A percentile compares a stretch with the other conserved stretches of the same genome.
These are phyloP conservation scores for Smittium culicis DNA, from an alignment of 371 early-diverging fungal species.

Conservation along the genomic window DNA sequence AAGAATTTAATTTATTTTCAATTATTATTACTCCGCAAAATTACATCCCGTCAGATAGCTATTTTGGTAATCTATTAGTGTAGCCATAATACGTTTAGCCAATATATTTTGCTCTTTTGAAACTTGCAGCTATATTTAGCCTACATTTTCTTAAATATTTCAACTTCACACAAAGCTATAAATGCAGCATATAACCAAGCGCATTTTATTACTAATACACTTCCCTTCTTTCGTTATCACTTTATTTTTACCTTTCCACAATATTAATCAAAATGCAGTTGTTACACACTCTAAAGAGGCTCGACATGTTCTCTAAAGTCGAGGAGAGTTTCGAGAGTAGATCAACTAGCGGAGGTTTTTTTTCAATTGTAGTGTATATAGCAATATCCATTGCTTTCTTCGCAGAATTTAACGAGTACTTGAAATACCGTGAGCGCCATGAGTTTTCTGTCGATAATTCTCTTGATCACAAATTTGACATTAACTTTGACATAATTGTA, in stretches of 20 bases:
- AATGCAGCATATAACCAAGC: too few species aligned
- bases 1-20: background rate
- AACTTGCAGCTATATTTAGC: background rate
- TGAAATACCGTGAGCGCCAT: slow-evolving; percentile 44
- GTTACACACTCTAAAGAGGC: slow-evolving; percentile 9
- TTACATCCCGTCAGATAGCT: too few species aligned
- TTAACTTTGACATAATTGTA: slow-evolving; percentile 76
- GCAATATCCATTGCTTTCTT: slow-evolving; percentile 46
- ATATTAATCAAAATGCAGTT: slow-evolving; percentile 8
- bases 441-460: slow-evolving; percentile 62
- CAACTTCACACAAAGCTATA: too few species aligned
- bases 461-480: slow-evolving; percentile 49
- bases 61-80: too few species aligned
- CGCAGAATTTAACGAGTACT: slow-evolving; percentile 53
- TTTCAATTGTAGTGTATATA: slow-evolving; percentile 53
- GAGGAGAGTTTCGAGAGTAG: slow-evolving; percentile 59
- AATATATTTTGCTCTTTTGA: too few species aligned
- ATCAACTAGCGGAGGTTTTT: slow-evolving; percentile 63
- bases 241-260: too few species aligned
- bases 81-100: too few species aligned
- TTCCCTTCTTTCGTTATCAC: too few species aligned
- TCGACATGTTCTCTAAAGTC: slow-evolving; percentile 81
- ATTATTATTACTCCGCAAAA: too few species aligned
- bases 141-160: background rate
- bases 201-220: too few species aligned